phyloP scores from a whole-genome alignment of 164 flowering plant genomes.

The Piper longum region DNA sequence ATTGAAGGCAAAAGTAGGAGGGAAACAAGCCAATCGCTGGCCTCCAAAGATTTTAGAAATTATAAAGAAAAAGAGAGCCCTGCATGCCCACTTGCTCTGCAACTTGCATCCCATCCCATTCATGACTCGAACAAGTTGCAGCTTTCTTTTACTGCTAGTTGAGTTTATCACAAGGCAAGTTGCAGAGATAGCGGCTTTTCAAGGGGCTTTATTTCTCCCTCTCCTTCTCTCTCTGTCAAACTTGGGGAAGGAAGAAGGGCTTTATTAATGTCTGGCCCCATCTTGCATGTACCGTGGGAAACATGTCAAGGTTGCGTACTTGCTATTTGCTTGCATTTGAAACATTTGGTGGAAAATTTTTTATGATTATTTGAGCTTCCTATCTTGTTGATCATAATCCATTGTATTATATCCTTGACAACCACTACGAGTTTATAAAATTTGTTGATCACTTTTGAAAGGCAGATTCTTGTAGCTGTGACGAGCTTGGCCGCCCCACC shows the following conservation, averaged over 20 bases:
- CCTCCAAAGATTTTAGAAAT: slow-evolving; percentile 17
- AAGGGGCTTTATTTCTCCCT: neutral
- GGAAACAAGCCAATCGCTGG: slow-evolving; percentile 10
- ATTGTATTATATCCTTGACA: too few relatives aligned
- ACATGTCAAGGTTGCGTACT: neutral
- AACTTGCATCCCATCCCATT: slow-evolving; percentile 15
- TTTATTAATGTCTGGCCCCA: slow-evolving; percentile 4
- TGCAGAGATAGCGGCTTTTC: slow-evolving; percentile 10
- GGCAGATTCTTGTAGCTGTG: neutral
- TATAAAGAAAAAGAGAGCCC: slow-evolving; percentile 9
- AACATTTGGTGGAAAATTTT: neutral
- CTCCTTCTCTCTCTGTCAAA: too few relatives aligned
- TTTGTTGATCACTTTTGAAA: too few relatives aligned
- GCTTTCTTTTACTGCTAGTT: slow-evolving; percentile 11
- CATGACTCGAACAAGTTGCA: slow-evolving; percentile 17
- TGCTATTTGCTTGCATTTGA: neutral
- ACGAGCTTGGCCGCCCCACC: neutral
- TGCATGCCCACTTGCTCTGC: slow-evolving; percentile 20
- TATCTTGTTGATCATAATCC: too few relatives aligned
- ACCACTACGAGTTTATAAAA: too few relatives aligned
- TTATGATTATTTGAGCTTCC: too few relatives aligned
- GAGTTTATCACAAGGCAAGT: slow-evolving; percentile 13
- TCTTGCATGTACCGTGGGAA: neutral
- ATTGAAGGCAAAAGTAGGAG: neutral
- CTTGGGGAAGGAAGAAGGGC: too few relatives aligned